A percentile compares a stretch with the other conserved stretches of the same genome.
Conservation (phyloP, 208 protist genomes). For the Leishmania guyanensis region DNA sequence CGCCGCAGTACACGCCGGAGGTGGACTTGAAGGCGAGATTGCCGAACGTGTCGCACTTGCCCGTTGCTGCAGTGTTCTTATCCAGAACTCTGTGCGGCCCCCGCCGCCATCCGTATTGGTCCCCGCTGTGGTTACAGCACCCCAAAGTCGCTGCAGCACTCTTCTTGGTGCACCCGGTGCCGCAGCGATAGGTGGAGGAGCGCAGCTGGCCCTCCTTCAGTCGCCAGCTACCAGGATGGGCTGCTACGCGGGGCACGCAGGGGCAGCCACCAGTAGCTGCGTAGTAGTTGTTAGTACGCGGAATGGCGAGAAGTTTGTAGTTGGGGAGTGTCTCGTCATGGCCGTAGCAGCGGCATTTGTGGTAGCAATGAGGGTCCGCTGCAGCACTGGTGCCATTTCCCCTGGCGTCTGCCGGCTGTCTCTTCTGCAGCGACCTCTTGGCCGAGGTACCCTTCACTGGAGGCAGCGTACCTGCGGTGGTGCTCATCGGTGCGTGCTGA, state of each 20-base stretch:
- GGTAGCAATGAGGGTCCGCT: constrained; percentile 25
- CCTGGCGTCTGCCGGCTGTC: constrained; percentile 6
- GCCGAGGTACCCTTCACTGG: constrained; percentile 21
- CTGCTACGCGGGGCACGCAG: constrained; percentile 66
- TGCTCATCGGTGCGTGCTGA: constrained; percentile 16
- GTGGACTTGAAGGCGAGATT: constrained; percentile 77
- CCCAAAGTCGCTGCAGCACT: constrained; percentile 5
- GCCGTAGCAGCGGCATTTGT: constrained; percentile 66
- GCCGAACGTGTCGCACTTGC: constrained; percentile 81
- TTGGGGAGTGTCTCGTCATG: constrained; percentile 57
- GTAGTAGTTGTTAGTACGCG: constrained; percentile 87
- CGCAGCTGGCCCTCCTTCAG: constrained; percentile 58
- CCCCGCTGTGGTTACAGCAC: constrained; percentile 61
- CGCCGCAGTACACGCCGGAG: constrained; percentile 17
- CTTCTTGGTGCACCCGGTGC: constrained; percentile 46
- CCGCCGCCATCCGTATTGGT: constrained; percentile 65
- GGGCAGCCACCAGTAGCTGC: constrained; percentile 64
- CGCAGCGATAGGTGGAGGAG: constrained; percentile 47
- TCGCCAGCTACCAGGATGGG: constrained; percentile 74
- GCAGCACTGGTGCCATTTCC: not conserved
- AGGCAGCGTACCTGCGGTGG: constrained; percentile 12
- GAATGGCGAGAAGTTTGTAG: constrained; percentile 72
- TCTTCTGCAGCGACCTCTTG: constrained; percentile 12
- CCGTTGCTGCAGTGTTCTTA: constrained; percentile 66
- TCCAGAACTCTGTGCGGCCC: constrained; percentile 66